A percentile compares a stretch with the other conserved stretches of the same genome.
Evolutionary conservation across 2,329 filamentous ascomycete species (phyloP).

Genomic region (Neopestalotiopsis sp.): DNA sequence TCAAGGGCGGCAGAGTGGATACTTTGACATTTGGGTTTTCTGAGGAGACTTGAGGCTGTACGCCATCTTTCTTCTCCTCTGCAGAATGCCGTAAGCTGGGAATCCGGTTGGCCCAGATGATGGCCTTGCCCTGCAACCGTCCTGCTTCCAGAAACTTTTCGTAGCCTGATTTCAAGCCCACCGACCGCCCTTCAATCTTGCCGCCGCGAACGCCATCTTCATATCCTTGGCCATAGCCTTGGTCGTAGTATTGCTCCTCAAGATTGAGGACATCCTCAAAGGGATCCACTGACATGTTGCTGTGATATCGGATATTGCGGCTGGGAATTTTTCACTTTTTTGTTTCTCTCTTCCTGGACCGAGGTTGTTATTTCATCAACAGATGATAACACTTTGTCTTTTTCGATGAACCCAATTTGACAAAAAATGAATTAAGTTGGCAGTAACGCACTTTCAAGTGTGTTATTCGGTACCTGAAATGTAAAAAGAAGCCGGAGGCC

Average conservation of each 20-base stretch:
- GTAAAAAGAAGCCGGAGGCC: not conserved
- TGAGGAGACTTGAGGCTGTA: slow-evolving; percentile 23
- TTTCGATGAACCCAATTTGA: not conserved
- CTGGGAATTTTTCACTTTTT: not conserved
- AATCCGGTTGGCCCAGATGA: slow-evolving; percentile 79
- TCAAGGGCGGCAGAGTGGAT: slow-evolving; percentile 47
- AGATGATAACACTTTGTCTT: not conserved
- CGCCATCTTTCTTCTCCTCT: not conserved
- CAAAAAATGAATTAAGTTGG: not conserved
- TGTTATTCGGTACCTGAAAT: not conserved
- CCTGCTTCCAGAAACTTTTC: slow-evolving; percentile 89
- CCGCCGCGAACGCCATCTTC: slow-evolving; percentile 79
- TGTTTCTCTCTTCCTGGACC: not conserved
- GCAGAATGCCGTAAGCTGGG: slow-evolving; percentile 9
- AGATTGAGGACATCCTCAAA: slow-evolving; percentile 64
- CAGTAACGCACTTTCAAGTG: not conserved
- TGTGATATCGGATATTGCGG: not conserved
- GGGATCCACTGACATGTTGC: slow-evolving; percentile 42
- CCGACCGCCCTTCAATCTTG: slow-evolving; percentile 84
- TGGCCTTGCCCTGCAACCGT: slow-evolving; percentile 74
- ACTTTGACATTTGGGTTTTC: slow-evolving; percentile 9
- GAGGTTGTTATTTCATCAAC: not conserved
- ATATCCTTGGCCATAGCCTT: slow-evolving; percentile 79
- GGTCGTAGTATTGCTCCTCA: slow-evolving; percentile 75
- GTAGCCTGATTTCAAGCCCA: slow-evolving; percentile 91